phyloP scores from a whole-genome alignment of 345 rosid species.

The Eucalyptus marginata region DNA sequence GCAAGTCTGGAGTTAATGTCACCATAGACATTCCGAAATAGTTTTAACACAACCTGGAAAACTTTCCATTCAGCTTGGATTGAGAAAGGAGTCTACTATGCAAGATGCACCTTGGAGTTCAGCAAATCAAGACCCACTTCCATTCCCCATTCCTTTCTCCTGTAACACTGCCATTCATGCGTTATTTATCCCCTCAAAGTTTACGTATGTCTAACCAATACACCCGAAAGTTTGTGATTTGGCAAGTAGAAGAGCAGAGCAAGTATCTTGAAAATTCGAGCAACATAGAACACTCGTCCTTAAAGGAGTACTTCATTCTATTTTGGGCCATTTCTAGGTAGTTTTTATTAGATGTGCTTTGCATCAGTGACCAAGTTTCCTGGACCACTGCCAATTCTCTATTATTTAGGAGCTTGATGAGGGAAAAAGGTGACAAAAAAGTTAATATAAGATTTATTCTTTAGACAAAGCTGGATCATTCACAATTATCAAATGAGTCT shows the following conservation, averaged over 20 bases:
- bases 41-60: neutral
- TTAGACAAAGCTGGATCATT: neutral
- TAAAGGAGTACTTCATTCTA: neutral
- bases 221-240: neutral
- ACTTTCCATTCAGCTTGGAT: neutral
- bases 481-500: neutral
- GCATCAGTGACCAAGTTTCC: neutral
- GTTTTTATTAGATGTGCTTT: neutral
- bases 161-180: neutral
- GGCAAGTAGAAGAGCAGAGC: neutral
- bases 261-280: neutral
- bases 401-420: neutral
- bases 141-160: neutral
- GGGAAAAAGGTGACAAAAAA: neutral
- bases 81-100: neutral
- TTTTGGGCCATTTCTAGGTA: neutral
- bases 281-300: neutral
- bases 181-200: neutral
- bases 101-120: neutral
- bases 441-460: neutral
- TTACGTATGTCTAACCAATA: neutral
- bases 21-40: neutral
- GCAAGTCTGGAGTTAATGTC: neutral
- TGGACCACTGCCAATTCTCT: neutral
- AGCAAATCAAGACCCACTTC: neutral